Percentiles rank a stretch among this genome's conserved stretches.
phyloP scores from a whole-genome alignment of 495 filamentous ascomycete genomes.

The Gamarada debralockiae region DNA sequence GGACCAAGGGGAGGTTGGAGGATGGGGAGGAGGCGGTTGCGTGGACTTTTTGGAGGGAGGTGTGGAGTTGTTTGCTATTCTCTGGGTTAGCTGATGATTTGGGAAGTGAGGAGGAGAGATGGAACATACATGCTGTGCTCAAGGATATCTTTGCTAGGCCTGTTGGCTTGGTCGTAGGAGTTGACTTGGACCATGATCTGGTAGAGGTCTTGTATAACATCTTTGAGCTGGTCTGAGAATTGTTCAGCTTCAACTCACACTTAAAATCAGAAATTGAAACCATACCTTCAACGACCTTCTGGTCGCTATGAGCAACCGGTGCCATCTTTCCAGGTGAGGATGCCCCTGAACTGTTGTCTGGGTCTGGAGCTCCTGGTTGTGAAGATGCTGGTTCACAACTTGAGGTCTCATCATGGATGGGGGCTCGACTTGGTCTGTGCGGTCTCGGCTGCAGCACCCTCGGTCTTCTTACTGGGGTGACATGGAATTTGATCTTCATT shows the following conservation, averaged over 20 bases:
- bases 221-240: slow-evolving; percentile 52
- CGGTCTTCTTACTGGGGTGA: no score
- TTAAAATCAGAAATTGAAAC: neutral
- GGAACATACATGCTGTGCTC: slow-evolving; percentile 55
- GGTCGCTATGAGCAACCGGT: slow-evolving; percentile 39
- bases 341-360: no score
- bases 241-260: neutral
- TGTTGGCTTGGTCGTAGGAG: slow-evolving; percentile 61
- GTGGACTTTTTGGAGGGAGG: slow-evolving; percentile 39
- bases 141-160: slow-evolving; percentile 52
- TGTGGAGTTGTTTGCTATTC: slow-evolving; percentile 27
- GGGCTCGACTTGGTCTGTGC: no score
- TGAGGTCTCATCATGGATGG: no score
- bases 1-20: slow-evolving; percentile 45
- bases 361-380: no score
- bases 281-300: slow-evolving; percentile 43
- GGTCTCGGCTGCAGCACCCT: no score
- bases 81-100: neutral
- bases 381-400: no score
- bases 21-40: slow-evolving; percentile 25
- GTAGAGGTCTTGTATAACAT: slow-evolving; percentile 83
- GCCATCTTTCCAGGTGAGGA: slow-evolving; percentile 33
- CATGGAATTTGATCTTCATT: no score
- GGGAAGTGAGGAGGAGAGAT: slow-evolving; percentile 1
- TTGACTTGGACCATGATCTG: slow-evolving; percentile 70